These are phyloP conservation scores for Neckera pumila DNA, from an alignment of 225 moss, liverwort and hornwort genomes.

Conservation along the genomic window DNA sequence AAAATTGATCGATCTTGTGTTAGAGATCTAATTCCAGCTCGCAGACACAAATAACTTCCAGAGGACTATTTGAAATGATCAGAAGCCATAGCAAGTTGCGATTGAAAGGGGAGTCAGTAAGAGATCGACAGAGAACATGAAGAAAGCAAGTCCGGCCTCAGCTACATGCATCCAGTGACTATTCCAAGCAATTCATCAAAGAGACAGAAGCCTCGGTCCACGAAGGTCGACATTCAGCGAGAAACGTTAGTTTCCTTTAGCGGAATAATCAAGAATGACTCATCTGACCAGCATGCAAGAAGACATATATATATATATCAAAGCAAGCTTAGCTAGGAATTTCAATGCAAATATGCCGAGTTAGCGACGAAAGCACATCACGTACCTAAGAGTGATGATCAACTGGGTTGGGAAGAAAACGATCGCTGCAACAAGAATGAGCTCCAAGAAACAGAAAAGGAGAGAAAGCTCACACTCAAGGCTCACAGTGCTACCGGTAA, in stretches of 20 bases:
- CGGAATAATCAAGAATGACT: neutral
- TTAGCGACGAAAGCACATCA: neutral
- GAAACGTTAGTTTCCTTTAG: neutral
- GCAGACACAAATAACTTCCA: neutral
- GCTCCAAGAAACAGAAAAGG: conserved; percentile 13
- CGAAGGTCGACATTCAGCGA: neutral
- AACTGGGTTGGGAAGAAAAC: neutral
- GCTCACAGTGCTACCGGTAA: neutral
- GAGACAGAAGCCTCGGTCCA: neutral
- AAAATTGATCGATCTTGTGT: neutral
- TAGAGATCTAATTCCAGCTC: neutral
- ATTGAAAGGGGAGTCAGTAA: neutral
- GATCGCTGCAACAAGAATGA: neutral
- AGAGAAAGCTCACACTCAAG: neutral
- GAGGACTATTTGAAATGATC: neutral
- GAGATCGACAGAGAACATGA: neutral
- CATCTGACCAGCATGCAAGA: neutral
- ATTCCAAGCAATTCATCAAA: neutral
- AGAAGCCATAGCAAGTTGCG: neutral
- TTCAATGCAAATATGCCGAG: neutral
- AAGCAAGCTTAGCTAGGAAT: neutral
- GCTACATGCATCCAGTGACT: neutral
- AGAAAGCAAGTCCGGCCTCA: neutral
- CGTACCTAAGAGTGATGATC: neutral
- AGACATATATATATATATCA: neutral